Conservation (phyloP, 495 filamentous ascomycete species). For the Lophiotrema nucula region DNA sequence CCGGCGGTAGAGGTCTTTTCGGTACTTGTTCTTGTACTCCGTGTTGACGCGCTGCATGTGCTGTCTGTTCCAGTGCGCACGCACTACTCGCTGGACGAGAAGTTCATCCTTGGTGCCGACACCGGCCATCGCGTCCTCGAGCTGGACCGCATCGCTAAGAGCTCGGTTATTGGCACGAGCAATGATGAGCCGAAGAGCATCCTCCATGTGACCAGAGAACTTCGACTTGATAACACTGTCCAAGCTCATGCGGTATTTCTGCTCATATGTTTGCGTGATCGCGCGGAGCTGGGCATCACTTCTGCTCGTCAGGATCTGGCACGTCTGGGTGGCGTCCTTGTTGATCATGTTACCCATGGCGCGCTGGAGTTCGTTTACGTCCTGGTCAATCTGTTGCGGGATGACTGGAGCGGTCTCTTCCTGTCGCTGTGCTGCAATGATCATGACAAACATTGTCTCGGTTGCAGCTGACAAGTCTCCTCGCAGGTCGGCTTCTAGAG, state of each 20-base stretch:
- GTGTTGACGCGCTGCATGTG: conserved; percentile 70
- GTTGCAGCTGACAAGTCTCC: conserved; percentile 84
- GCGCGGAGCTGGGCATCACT: conserved; percentile 80
- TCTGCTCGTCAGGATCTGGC: conserved; percentile 67
- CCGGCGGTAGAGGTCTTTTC: conserved; percentile 58
- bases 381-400: conserved; percentile 66
- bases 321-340: conserved; percentile 75
- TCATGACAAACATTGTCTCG: conserved; percentile 72
- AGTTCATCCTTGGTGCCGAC: conserved; percentile 81
- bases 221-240: conserved; percentile 72
- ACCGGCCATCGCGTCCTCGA: conserved; percentile 86
- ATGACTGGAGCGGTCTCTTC: conserved; percentile 74
- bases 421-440: conserved; percentile 65
- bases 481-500: conserved; percentile 61
- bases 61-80: conserved; percentile 73
- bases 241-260: conserved; percentile 62
- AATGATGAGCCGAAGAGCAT: conserved; percentile 76
- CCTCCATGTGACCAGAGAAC: conserved; percentile 90
- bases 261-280: conserved; percentile 67
- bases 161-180: conserved; percentile 74
- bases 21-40: conserved; percentile 67
- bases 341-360: conserved; percentile 68
- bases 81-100: conserved; percentile 69
- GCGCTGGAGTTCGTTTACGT: conserved; percentile 68
- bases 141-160: conserved; percentile 71